phyloP scores from a whole-genome alignment of 306 rosid genomes.

The Castanopsis chinensis region DNA sequence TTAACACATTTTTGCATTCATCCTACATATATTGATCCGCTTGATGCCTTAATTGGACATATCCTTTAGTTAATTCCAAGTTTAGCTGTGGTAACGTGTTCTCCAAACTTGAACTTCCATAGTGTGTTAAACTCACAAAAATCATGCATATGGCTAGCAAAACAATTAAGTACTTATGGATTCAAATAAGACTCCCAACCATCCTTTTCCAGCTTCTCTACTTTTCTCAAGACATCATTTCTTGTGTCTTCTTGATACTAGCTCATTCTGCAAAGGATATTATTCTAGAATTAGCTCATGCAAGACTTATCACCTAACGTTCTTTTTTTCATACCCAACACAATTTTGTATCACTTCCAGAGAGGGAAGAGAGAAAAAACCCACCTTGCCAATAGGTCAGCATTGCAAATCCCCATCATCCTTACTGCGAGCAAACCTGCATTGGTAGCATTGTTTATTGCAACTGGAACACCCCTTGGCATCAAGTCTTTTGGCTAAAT shows the following conservation, averaged over 20 bases:
- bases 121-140: neutral
- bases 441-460: constrained; percentile 77
- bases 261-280: constrained; percentile 53
- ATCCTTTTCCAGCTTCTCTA: constrained; percentile 49
- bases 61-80: neutral
- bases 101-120: neutral
- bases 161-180: constrained; percentile 14
- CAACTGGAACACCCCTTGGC: constrained; percentile 92
- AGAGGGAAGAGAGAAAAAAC: constrained; percentile 3
- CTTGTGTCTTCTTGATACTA: constrained; percentile 70
- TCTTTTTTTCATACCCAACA: neutral
- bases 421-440: constrained; percentile 74
- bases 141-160: neutral
- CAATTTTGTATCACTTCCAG: neutral
- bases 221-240: constrained; percentile 62
- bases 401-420: constrained; percentile 45
- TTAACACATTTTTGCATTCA: neutral
- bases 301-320: neutral
- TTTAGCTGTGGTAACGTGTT: neutral
- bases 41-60: neutral
- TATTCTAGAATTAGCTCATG: constrained; percentile 7
- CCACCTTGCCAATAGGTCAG: constrained; percentile 54
- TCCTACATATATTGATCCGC: neutral
- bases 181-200: constrained; percentile 69
- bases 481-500: constrained; percentile 32